Base-by-base conservation (phyloP, 768 basidiomycete genomes). In the Kwoniella mangroviensis region DNA sequence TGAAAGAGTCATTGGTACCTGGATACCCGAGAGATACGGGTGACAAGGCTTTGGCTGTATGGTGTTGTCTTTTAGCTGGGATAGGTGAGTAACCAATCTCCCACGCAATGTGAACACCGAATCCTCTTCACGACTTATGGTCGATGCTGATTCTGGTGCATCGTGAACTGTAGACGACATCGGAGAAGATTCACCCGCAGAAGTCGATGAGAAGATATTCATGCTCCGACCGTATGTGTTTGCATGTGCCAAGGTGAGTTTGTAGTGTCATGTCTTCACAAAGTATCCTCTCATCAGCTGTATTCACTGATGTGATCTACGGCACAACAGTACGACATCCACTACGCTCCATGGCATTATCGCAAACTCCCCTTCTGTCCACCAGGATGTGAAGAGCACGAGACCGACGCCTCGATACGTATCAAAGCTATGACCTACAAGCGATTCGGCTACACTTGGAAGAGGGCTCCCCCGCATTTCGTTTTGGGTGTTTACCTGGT, bases 141-240 rank as follows among this genome's bases (percentile, higher is more conserved):
- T 34, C 34, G 34, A 58, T 15, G 21, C 62, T 63, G 49, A 63
- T n/a, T 21, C 34, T 49, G 45, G 3, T 49, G 10, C 15, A 12
- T 42, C 2, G 26, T 62, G 34, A 19, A 6, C 1, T 55, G 24
- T 65, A 69, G 57, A 72, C 74, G 56, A 63, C 24, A 6, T 21
- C 67, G 76, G 81, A 77, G 77, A 76, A 43, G 80, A 82, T 56
- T 78, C 73, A 4, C 49, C 70, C 12, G 69, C 72, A n/a, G 82
- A 83, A 54, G 75, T 81, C n/a, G 84, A 84, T 51, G 80, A 84
- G 65, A 82, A 81, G 63, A 79, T 84, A 62, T 85, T 84, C 70
- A 83, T 84, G 49, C 72, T 84, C 57, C 78, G 83, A 41, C 83
- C 84, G 2, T 85, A 81, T 64, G 85, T 85, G 7, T 85, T 85